These are phyloP conservation scores for Fusarium xylarioides DNA, from an alignment of 2,329 filamentous ascomycete genomes.

Conservation along the genomic window DNA sequence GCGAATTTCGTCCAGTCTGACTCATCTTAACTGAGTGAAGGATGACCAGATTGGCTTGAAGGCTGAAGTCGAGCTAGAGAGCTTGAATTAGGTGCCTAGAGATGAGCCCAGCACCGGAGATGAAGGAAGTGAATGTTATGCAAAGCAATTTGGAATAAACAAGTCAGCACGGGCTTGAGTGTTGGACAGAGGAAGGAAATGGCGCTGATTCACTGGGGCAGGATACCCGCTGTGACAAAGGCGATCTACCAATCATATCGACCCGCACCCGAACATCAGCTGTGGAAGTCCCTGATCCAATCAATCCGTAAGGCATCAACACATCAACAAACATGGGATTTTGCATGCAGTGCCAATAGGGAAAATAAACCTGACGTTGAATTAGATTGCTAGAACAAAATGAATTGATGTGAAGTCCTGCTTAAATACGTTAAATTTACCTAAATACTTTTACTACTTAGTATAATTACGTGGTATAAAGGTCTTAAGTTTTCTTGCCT, in stretches of 20 bases:
- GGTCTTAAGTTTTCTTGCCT: no score
- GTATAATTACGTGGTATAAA: no score
- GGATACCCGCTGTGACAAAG: not conserved
- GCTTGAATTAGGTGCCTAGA: rapidly evolving
- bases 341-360: not conserved
- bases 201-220: not conserved
- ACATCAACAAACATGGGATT: not conserved
- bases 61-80: rapidly evolving
- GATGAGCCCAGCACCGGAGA: rapidly evolving
- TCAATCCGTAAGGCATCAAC: no score
- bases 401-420: no score
- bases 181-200: no score
- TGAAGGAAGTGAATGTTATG: not conserved
- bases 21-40: not conserved
- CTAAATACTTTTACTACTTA: no score
- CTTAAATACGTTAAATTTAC: no score
- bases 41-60: not conserved
- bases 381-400: no score
- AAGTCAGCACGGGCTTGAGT: no score
- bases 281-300: no score
- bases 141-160: not conserved
- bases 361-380: no score
- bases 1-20: no score
- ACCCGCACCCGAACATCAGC: not conserved
- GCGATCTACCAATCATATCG: not conserved